These are phyloP conservation scores for Amanita pseudoporphyria DNA, from an alignment of 768 basidiomycete genomes.

Conservation along the genomic window DNA sequence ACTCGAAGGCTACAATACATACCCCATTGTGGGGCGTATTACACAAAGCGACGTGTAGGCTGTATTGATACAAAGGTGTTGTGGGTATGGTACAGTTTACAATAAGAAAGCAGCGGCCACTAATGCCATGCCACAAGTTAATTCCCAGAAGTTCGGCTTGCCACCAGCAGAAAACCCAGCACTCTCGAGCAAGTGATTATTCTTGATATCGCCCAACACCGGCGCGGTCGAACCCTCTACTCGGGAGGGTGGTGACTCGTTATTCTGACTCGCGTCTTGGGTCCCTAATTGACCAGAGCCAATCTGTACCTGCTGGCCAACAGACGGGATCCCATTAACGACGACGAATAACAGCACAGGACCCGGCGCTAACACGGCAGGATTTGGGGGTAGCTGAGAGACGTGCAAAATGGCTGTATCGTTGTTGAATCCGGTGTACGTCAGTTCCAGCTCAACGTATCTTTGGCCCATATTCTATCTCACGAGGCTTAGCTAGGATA, in stretches of 20 bases:
- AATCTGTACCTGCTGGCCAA: constrained; percentile 66
- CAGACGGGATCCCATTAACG: constrained; percentile 77
- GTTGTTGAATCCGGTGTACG: constrained; percentile 73
- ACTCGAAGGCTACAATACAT: background rate
- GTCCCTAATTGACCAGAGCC: constrained; percentile 68
- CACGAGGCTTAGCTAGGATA: too few relatives aligned
- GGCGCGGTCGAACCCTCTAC: too few relatives aligned
- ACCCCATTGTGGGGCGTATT: background rate
- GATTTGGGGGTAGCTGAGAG: constrained; percentile 73
- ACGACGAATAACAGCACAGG: constrained; percentile 78
- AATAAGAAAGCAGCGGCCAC: too few relatives aligned
- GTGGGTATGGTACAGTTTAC: background rate
- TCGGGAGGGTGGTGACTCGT: constrained; percentile 31
- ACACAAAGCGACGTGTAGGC: background rate
- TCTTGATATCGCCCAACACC: too few relatives aligned
- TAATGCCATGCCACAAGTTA: too few relatives aligned
- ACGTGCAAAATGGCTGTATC: constrained; percentile 74
- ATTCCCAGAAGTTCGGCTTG: too few relatives aligned
- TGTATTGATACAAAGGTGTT: background rate
- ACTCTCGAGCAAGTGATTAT: too few relatives aligned
- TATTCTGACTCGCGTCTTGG: constrained; percentile 43
- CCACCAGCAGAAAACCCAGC: too few relatives aligned
- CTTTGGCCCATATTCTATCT: constrained; percentile 70
- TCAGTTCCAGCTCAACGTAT: constrained; percentile 70
- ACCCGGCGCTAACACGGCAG: constrained; percentile 83